These are phyloP conservation scores for Plasmodium falciparum DNA, from an alignment of 169 alveolate species.

Conservation along the genomic window DNA sequence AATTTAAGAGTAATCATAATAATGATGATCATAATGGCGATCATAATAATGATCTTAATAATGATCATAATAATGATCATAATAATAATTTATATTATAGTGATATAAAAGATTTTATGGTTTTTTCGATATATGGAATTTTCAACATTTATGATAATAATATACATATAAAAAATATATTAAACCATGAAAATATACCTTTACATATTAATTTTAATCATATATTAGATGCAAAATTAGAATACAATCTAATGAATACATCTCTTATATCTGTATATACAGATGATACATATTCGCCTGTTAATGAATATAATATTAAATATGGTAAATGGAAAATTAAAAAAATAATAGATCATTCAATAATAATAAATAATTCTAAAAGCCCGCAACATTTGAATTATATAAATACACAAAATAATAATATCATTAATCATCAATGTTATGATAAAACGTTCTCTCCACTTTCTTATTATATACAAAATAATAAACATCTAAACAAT, in stretches of 20 bases:
- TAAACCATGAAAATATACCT: constrained; percentile 57
- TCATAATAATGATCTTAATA: too few relatives aligned
- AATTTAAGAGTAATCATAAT: not conserved
- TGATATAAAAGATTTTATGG: constrained; percentile 13
- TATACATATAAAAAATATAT: constrained; percentile 62
- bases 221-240: constrained; percentile 54
- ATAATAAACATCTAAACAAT: not conserved
- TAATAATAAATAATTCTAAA: not conserved
- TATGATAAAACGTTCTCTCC: not conserved
- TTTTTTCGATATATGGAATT: constrained; percentile 54
- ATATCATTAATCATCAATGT: not conserved
- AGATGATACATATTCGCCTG: constrained; percentile 60
- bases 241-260: constrained; percentile 31
- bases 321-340: constrained; percentile 74
- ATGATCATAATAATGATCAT: too few relatives aligned
- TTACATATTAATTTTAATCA: constrained; percentile 31
- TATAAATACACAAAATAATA: not conserved
- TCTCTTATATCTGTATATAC: constrained; percentile 74
- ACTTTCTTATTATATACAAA: not conserved
- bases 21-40: too few relatives aligned
- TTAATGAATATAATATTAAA: constrained; percentile 46
- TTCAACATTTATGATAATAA: constrained; percentile 52
- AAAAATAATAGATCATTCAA: not conserved
- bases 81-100: too few relatives aligned
- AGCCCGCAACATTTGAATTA: not conserved